Base-by-base conservation (phyloP, 768 basidiomycete genomes). In the Lactifluus hygrophoroides region DNA sequence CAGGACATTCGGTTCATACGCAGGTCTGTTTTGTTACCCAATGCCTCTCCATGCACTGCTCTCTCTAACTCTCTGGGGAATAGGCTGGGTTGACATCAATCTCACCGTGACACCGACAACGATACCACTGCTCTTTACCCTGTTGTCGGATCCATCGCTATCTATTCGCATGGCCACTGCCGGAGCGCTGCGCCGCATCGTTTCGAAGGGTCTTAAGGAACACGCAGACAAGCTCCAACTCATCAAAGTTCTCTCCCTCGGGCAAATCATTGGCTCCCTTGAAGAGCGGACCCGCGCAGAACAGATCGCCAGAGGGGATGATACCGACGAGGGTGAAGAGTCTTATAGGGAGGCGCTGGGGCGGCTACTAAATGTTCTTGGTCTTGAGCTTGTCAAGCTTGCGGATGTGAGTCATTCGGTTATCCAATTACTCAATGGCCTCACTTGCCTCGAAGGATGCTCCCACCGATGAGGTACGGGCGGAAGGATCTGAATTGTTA, bases 61-160 rank as follows among this genome's bases (percentile, higher is more conserved):
- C 32, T 37, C 34, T 49, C 38, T 47, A 37, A 58, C 65, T 35
- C 58, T 16, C 23, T n/a, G 49, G 35, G 38, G 49, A 3, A 28
- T 66, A 96, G 95, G 93, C 14, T 99, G 96, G 96, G 88, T 98
- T 64, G 96, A 99, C 68, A 94, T 99, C 64, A 93, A 92, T 67
- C 76, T 98, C 62, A 94, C 96, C 13, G 88, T 99, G 58, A 97
- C 94, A 1, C 90, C 89, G 13, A 82, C 80, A 14, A 92, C 94
- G 2, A 82, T 98, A 34, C 85, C 88, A 5, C 74, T 98, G 35
- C 78, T 96, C 44, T 93, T 94, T 69, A 81, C 78, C 37, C 77
- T 96, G 40, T 80, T 98, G 38, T 85, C 86, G 16, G 88, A 94
- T 67, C 73, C 81, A 0, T 85, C 86, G 11, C 71, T 92, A 28